Percentiles rank a stretch among this genome's conserved stretches.
These are phyloP conservation scores for baker's yeast (Saccharomyces cerevisiae) DNA, from an alignment of 805 yeast species.

Conservation along the genomic window DNA sequence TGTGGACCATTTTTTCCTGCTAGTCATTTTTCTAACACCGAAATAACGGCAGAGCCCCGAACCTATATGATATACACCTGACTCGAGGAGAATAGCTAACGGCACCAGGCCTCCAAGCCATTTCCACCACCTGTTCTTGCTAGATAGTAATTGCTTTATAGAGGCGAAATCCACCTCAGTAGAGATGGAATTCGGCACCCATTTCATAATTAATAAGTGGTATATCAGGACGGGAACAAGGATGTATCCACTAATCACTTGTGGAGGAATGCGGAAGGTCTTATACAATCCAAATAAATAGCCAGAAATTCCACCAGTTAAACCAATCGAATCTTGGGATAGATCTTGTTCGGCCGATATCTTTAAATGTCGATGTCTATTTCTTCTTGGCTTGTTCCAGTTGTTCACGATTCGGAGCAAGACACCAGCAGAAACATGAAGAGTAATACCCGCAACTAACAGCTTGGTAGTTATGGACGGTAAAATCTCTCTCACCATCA, in stretches of 20 bases:
- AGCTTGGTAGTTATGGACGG: constrained; percentile 16
- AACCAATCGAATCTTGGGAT: constrained; percentile 18
- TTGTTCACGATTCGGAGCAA: neutral
- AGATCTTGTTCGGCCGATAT: neutral
- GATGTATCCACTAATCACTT: constrained; percentile 17
- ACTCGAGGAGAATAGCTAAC: constrained; percentile 11
- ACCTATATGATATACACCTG: constrained; percentile 20
- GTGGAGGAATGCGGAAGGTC: constrained; percentile 15
- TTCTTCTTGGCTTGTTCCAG: neutral
- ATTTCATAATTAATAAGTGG: constrained; percentile 18
- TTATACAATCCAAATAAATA: constrained; percentile 18
- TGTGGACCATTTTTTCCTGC: constrained; percentile 15
- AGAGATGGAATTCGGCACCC: constrained; percentile 9
- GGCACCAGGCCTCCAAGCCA: constrained; percentile 20
- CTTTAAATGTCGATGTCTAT: neutral
- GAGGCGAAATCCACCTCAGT: constrained; percentile 16
- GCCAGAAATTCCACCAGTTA: constrained; percentile 22
- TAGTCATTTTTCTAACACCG: constrained; percentile 8
- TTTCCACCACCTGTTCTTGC: constrained; percentile 11
- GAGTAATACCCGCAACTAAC: constrained; percentile 2
- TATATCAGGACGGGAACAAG: constrained; percentile 14
- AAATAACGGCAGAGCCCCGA: constrained; percentile 21
- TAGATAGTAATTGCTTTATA: constrained; percentile 20
- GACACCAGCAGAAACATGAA: constrained; percentile 1
- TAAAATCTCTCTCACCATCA: constrained; percentile 20